Percentiles rank a stretch among this genome's conserved stretches.
These are phyloP conservation scores for Xylaria sp. DNA, from an alignment of 2,329 filamentous ascomycete species.

Conservation along the genomic window DNA sequence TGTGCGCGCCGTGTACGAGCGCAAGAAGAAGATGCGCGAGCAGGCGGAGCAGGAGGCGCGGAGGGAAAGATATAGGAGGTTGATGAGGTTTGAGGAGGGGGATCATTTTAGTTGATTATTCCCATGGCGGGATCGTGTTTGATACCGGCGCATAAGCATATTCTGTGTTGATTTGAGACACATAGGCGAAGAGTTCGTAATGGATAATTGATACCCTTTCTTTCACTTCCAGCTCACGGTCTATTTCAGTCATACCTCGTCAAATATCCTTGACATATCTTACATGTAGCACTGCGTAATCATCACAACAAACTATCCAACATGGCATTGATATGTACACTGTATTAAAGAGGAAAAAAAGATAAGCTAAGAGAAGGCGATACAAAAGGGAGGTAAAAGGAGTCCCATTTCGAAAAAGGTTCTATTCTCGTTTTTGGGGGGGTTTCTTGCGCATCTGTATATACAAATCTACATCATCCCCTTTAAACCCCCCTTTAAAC, in stretches of 20 bases:
- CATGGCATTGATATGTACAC: neutral
- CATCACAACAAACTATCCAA: neutral
- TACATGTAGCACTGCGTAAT: too few relatives aligned
- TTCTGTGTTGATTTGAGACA: too few relatives aligned
- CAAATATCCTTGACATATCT: too few relatives aligned
- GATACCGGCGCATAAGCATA: neutral
- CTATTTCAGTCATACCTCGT: too few relatives aligned
- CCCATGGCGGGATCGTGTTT: neutral
- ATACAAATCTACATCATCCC: neutral
- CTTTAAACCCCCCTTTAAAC: too few relatives aligned
- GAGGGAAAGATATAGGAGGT: constrained; percentile 40
- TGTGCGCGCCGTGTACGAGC: constrained; percentile 83
- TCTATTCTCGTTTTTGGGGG: too few relatives aligned
- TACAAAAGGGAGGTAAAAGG: too few relatives aligned
- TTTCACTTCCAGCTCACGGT: too few relatives aligned
- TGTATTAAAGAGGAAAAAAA: neutral
- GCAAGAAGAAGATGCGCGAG: constrained; percentile 69
- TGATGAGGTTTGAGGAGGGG: constrained; percentile 52
- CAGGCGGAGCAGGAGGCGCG: constrained; percentile 42
- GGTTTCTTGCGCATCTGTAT: neutral
- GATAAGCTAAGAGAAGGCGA: too few relatives aligned
- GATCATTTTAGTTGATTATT: constrained; percentile 61
- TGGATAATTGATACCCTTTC: too few relatives aligned
- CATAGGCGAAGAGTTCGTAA: too few relatives aligned
- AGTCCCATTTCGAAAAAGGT: too few relatives aligned